Base-by-base conservation (phyloP, 2,329 filamentous ascomycete genomes). In the Escovopsis sp. region DNA sequence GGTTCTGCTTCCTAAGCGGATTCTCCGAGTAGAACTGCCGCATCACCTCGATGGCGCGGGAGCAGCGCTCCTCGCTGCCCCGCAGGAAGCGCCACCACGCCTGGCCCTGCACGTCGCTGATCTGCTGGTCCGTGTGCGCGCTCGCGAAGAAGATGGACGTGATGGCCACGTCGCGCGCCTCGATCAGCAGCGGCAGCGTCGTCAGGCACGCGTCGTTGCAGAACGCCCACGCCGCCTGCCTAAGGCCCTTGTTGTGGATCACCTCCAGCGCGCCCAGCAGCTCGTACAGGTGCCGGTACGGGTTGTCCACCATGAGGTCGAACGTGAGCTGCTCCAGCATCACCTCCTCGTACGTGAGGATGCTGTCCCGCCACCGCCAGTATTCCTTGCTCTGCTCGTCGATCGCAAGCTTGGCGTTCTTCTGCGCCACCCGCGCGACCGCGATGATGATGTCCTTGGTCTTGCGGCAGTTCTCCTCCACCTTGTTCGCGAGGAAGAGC, bases 351-450 rank as follows among this genome's bases (percentile, higher is more conserved):
- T 92, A 85, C 44, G 81, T 79, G 12, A 96, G 64, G 38, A 98
- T 93, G 39, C 80, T 90, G 53, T 98, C 90, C 41, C 86, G 75
- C 90, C 90, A 98, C 50, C 82, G 76, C 90, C 90, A 98, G 54
- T 90, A 98, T 52, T 98, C 90, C 52, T 94, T 96, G 46, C 82
- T 92, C 56, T 96, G 87, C 58, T 96, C 90, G 53, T 98, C 90
- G 35, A 96, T 83, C 36, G 88, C 66, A 39, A 94, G 72, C 48
- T 85, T 82, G 2, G 84, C 68, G 47, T 96, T 88, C 62, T 98
- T 96, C 57, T 94, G 86, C 19, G 88, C 90, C 15, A 94, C 85
- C 45, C 88, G 84, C 40, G 86, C 90, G 48, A 93, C 90, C 1
- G 87, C 84, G 23, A 94, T 79, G 44, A 98, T 88, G 40, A 98